Base-by-base conservation (phyloP, 371 early-diverging fungal genomes). In the Rhizopus stolonifer region DNA sequence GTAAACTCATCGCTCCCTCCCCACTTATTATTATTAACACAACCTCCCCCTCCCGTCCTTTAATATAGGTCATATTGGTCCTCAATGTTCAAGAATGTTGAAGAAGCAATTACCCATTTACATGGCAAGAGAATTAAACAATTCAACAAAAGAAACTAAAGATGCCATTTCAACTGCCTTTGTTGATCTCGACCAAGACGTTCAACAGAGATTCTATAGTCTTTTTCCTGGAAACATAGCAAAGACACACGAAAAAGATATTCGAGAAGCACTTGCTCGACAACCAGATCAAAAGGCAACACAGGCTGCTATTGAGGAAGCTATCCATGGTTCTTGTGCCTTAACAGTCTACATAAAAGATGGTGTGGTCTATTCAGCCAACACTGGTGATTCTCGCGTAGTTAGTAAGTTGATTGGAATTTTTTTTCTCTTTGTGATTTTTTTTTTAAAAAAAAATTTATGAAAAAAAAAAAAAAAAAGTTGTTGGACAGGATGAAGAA, bases 321-420 rank as follows among this genome's bases (percentile, higher is more conserved):
- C 91, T 0, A 67, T 88, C n/a, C 59, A 87, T 10, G 94, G 94
- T 1, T 82, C 91, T 1, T 92, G 92, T 59, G 91, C 91, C 3
- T 67, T 91, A 47, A 65, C 88, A 21, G 88, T 90, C 0, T 88
- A 86, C 57, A 34, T 91, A 2, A 88, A 91, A 49, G 81, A 82
- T 5, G 71, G 80, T 33, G 77, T 88, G 45, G 47, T 94, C 24
- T 89, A 86, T 65, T 82, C 92, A 9, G 91, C 92, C 13, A 82
- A 82, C 58, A 85, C 88, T 0, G 94, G 92, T 21, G 92, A 92
- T 56, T 81, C 82, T n/a, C 75, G 87, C 18, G 85, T 83, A 4
- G 79, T 85, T 1, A 46, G 85, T 65, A 82, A 81, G 53, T 62
- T 47, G 2, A 29, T 1, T 6, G 11, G 11, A 11, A 9, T 9